A percentile compares a stretch with the other conserved stretches of the same genome.
Conservation (phyloP, 2,329 filamentous ascomycete genomes). For the Colletotrichum cereale region DNA sequence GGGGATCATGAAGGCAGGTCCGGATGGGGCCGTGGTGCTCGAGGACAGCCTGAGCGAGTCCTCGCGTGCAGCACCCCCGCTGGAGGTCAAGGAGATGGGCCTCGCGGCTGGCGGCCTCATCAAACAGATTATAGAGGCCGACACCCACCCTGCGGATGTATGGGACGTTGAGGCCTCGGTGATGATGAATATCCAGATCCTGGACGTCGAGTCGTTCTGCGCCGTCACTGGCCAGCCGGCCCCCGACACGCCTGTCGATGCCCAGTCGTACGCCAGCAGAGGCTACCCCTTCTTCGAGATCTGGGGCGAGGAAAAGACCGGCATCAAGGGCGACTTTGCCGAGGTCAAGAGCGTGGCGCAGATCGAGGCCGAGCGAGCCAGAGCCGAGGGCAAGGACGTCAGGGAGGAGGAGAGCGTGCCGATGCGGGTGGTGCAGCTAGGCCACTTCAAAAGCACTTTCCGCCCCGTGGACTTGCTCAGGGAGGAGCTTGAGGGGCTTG, state of each 20-base stretch:
- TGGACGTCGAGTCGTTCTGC: constrained; percentile 52
- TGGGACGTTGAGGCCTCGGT: constrained; percentile 49
- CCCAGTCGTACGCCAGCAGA: constrained; percentile 48
- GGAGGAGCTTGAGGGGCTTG: constrained; percentile 22
- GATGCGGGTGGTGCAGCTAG: constrained; percentile 27
- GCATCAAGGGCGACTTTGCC: constrained; percentile 40
- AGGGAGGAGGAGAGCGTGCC: constrained; percentile 35
- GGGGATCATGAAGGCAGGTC: neutral
- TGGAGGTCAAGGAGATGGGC: constrained; percentile 48
- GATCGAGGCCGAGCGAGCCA: constrained; percentile 37
- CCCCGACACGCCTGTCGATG: constrained; percentile 50
- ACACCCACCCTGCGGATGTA: constrained; percentile 43
- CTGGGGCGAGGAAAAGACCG: constrained; percentile 40
- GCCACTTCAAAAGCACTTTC: constrained; percentile 38
- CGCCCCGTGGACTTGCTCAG: constrained; percentile 32
- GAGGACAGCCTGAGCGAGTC: neutral
- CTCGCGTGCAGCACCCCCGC: neutral
- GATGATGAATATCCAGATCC: constrained; percentile 55
- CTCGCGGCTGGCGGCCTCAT: constrained; percentile 56
- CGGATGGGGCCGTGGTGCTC: neutral
- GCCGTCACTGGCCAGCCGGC: constrained; percentile 51
- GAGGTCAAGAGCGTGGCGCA: constrained; percentile 42
- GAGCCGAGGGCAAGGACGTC: constrained; percentile 22
- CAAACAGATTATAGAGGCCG: constrained; percentile 52
- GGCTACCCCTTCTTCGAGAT: constrained; percentile 54